phyloP scores from a whole-genome alignment of 768 basidiomycete genomes.

The Pulveroboletus ravenelii region DNA sequence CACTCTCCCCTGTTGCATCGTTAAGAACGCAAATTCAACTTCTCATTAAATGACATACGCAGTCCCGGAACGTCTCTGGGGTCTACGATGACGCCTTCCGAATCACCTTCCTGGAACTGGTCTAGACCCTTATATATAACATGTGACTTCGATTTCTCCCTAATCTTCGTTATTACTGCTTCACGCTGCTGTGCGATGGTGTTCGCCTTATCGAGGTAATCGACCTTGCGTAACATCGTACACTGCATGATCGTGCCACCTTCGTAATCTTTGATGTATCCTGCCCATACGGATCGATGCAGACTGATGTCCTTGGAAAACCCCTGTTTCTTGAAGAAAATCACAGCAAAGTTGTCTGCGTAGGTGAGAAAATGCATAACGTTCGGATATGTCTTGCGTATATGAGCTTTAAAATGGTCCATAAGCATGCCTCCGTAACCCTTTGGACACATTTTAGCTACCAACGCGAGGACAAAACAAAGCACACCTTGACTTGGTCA shows the following conservation, averaged over 20 bases:
- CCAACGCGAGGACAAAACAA: background rate
- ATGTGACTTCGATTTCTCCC: conserved; percentile 81
- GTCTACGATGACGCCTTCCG: conserved; percentile 51
- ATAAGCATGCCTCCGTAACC: conserved; percentile 98
- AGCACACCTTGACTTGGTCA: conserved; percentile 89
- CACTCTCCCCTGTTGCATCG: conserved; percentile 64
- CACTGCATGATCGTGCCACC: conserved; percentile 99
- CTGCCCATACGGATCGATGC: conserved; percentile 90
- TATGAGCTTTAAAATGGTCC: conserved; percentile 96
- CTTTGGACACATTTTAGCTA: conserved; percentile 36
- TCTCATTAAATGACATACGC: conserved; percentile 41
- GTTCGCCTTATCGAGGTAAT: conserved; percentile 78
- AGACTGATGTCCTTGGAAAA: conserved; percentile 96
- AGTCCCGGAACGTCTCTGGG: conserved; percentile 85
- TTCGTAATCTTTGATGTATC: conserved; percentile 99
- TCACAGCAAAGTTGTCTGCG: conserved; percentile 98
- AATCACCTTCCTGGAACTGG: conserved; percentile 61
- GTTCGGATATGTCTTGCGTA: conserved; percentile 73
- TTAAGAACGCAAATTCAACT: conserved; percentile 8
- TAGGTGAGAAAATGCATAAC: conserved; percentile 97
- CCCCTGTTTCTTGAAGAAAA: conserved; percentile 99
- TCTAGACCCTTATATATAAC: conserved; percentile 76
- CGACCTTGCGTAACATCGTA: conserved; percentile 86
- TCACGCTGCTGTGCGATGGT: conserved; percentile 81
- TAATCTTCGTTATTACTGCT: conserved; percentile 84